A percentile compares a stretch with the other conserved stretches of the same genome.
Conservation (phyloP, 306 rosid species). For the Boehmeria nivea region DNA sequence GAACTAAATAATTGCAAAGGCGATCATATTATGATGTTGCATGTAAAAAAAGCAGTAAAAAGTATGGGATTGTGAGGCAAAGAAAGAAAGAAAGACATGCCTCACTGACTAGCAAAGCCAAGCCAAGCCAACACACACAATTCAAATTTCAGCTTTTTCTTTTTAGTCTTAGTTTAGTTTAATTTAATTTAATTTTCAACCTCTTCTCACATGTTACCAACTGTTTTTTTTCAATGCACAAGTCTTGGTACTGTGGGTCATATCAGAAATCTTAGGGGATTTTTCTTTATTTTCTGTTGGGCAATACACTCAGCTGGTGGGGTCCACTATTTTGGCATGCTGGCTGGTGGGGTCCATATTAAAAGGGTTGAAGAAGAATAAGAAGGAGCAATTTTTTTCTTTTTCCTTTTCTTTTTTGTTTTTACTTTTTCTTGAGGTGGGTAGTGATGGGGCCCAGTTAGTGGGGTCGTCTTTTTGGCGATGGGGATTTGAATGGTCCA, state of each 20-base stretch:
- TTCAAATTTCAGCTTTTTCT: slow-evolving; percentile 97
- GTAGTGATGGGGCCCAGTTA: slow-evolving; percentile 27
- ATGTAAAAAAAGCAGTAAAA: slow-evolving; percentile 31
- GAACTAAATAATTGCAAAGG: slow-evolving; percentile 84
- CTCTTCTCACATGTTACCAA: too few relatives aligned
- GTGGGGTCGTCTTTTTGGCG: slow-evolving; percentile 41
- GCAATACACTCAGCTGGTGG: background rate
- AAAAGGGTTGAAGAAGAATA: background rate
- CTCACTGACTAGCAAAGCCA: slow-evolving; percentile 6
- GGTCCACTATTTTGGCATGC: slow-evolving; percentile 59
- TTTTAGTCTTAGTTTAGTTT: slow-evolving; percentile 22
- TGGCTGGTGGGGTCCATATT: slow-evolving; percentile 10
- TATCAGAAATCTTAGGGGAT: slow-evolving; percentile 22
- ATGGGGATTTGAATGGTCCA: slow-evolving; percentile 41
- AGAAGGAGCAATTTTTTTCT: background rate
- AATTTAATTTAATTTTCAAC: too few relatives aligned
- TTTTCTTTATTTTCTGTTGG: slow-evolving; percentile 11
- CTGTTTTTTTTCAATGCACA: slow-evolving; percentile 25
- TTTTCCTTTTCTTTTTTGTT: too few relatives aligned
- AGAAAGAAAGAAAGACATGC: slow-evolving; percentile 39
- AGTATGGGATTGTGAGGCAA: too few relatives aligned
- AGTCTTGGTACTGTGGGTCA: slow-evolving; percentile 34
- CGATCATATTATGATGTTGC: slow-evolving; percentile 49
- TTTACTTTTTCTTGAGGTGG: background rate
- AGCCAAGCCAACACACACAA: slow-evolving; percentile 30